These are phyloP conservation scores for Nectriaceae sp. DNA, from an alignment of 2,329 filamentous ascomycete species.

Conservation along the genomic window DNA sequence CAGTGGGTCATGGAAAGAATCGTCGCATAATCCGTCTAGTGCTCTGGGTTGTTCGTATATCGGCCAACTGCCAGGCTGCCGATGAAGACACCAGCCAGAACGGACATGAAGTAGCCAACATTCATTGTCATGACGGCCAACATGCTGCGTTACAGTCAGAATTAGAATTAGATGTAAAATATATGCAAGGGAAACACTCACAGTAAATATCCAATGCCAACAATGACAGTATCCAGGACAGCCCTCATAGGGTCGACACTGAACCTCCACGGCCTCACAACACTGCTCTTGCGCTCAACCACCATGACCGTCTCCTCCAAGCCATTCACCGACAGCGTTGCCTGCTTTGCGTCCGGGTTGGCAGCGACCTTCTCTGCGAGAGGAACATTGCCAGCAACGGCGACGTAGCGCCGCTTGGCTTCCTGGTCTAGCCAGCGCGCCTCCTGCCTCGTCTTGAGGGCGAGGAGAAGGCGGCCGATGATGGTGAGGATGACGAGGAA, in stretches of 20 bases:
- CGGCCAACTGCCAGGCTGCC: slow-evolving; percentile 81
- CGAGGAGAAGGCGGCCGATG: slow-evolving; percentile 70
- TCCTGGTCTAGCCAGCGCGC: slow-evolving; percentile 70
- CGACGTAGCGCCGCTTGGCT: slow-evolving; percentile 74
- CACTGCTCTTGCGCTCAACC: slow-evolving; percentile 57
- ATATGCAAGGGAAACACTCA: slow-evolving; percentile 51
- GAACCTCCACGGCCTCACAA: slow-evolving; percentile 73
- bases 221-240: slow-evolving; percentile 67
- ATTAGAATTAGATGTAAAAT: background rate
- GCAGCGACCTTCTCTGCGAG: slow-evolving; percentile 60
- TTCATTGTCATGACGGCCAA: slow-evolving; percentile 90
- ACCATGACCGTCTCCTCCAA: slow-evolving; percentile 80
- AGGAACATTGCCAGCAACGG: slow-evolving; percentile 65
- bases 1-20: too few species aligned
- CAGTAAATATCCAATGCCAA: slow-evolving; percentile 83
- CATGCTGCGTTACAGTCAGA: slow-evolving; percentile 64
- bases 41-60: slow-evolving; percentile 56
- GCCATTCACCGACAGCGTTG: slow-evolving; percentile 69
- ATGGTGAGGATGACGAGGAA: slow-evolving; percentile 80
- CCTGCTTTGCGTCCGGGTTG: slow-evolving; percentile 64
- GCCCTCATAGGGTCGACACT: slow-evolving; percentile 78
- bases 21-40: too few species aligned
- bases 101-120: slow-evolving; percentile 79
- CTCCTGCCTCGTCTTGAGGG: slow-evolving; percentile 66
- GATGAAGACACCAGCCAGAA: slow-evolving; percentile 80